phyloP scores from a whole-genome alignment of 2,329 filamentous ascomycete species.

The Xylaria sp. region DNA sequence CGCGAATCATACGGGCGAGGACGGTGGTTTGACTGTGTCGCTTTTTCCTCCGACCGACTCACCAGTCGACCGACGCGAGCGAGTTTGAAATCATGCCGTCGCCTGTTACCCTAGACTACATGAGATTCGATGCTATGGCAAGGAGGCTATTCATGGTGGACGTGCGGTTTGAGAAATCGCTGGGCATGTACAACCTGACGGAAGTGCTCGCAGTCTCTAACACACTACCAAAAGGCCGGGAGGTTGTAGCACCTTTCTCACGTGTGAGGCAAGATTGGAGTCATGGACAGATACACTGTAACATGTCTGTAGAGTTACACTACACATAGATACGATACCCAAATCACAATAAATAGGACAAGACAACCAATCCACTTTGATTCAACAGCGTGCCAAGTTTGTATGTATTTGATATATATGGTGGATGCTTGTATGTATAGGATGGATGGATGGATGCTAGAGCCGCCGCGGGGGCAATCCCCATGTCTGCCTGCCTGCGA shows the following conservation, averaged over 20 bases:
- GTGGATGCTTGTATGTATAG: not conserved
- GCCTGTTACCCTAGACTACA: no score
- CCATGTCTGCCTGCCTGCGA: not conserved
- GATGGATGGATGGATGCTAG: conserved; percentile 4
- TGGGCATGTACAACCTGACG: not conserved
- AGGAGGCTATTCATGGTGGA: not conserved
- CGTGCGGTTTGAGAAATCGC: not conserved
- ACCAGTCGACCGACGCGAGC: not conserved
- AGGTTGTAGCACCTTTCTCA: not conserved
- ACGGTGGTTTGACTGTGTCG: not conserved
- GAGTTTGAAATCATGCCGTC: not conserved
- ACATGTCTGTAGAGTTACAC: not conserved
- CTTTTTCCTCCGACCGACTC: not conserved
- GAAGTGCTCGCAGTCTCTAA: not conserved
- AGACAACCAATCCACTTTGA: not conserved
- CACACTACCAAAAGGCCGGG: no score
- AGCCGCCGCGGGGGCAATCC: conserved; percentile 6
- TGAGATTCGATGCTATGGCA: not conserved
- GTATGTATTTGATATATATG: not conserved
- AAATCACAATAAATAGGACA: not conserved
- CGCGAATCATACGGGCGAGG: not conserved
- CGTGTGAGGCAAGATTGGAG: not conserved
- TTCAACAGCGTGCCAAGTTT: not conserved
- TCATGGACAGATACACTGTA: not conserved
- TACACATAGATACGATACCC: conserved; percentile 18